Evolutionary conservation across 2,329 filamentous ascomycete species (phyloP), one percentile per base, ranked within the genome.

Genomic region (Diplodia seriata): DNA sequence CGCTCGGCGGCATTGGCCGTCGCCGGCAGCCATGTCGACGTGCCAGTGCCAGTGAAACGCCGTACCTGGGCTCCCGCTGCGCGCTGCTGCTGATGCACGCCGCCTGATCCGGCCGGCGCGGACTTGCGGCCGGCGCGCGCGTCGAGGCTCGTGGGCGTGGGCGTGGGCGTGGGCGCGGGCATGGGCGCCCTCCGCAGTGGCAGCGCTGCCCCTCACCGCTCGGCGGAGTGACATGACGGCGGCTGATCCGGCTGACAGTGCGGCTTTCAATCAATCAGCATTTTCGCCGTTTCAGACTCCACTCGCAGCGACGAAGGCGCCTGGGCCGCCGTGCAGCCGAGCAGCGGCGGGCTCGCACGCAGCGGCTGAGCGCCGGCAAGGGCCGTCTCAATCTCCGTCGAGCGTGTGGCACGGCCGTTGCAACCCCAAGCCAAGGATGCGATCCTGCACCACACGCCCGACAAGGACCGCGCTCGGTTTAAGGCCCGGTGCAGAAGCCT

Each of bases 211-310:
- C 43, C 50, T 63, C 59, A 63, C 59, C 59, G 59, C 59, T 63
- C 47, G 50, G 57, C 40, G 47, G 59, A 49, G 59, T 51, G 47
- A 51, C 43, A 63, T 63, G 59, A 63, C 43, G 59, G 64, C 64
- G 64, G 64, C 38, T 57, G 64, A 57, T 66, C 53, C 64, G 64
- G 57, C 64, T 66, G 53, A 66, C 64, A 26, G 53, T 66, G 38
- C 64, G 64, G 38, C 14, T 57, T 50, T 50, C 64, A 47, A 47
- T 47, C 43, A 47, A 47, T 47, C 53, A 66, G 64, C 64, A 66
- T 66, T 66, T 56, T 57, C 53, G 64, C 53, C 53, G 64, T 66
- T 66, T 66, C 64, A 66, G 64, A 56, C 53, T 66, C 63, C 63
- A 66, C 63, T 49, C 57, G 43, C 20, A 40, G 33, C 20, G 55